Base-by-base conservation (phyloP, 768 basidiomycete species). In the Lyophyllum decastes region DNA sequence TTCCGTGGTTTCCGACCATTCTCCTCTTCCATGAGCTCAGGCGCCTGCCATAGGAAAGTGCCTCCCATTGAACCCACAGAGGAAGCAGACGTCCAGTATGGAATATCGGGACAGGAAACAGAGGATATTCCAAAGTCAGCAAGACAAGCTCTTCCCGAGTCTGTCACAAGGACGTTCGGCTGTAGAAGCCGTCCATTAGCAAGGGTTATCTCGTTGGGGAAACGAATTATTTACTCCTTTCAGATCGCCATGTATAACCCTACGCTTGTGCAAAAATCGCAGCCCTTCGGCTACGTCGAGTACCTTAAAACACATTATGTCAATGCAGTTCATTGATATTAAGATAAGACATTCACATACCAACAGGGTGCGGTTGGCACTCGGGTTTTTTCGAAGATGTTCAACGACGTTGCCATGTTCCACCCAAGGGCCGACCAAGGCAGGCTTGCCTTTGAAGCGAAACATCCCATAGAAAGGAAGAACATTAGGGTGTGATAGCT, bases 391-490 rank as follows among this genome's bases (percentile, higher is more conserved):
- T 34, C 59, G 44, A 34, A 78, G 69, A 63, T 71, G 76, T 0
- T 63, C 30, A 22, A 22, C 57, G 7, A 77, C 54, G 19, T 70
- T 67, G 72, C n/a, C n/a, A n/a, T 53, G n/a, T 27, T 52, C 27
- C 52, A 53, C 48, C 51, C 45, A 58, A 5, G 57, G 76, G 5
- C 76, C 76, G 45, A 78, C 69, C 12, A 79, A 64, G 25, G 64
- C 62, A 27, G 69, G 24, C 53, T 66, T 55, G 14, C 47, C 47
- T 16, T 58, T 51, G 2, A 66, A 44, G 34, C 62, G 59, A 56
- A 66, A 66, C 9, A 68, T 35, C 2, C 72, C 72, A 41, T 68
- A 68, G 43, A 73, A 66, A 1, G 72, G 70, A 33, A 71, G 59
- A 10, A 70, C 52, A 47, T 70, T 69, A 14, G 61, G 66, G 59